Evolutionary conservation across 768 basidiomycete genomes (phyloP).

Genomic region (Boletus subparvulus): DNA sequence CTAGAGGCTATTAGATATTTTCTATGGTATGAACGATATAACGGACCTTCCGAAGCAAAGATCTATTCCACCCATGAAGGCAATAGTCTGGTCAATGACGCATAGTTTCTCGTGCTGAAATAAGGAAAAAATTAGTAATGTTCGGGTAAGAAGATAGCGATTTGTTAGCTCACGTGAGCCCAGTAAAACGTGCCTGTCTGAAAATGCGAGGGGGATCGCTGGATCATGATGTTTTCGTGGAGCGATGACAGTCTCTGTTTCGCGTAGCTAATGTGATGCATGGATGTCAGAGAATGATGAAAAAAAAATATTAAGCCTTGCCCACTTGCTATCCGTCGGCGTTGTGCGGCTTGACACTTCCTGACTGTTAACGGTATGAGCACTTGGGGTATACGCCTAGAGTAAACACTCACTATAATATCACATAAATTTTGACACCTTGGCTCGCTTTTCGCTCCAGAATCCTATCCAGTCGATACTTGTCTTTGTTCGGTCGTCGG

Average conservation of each 20-base stretch:
- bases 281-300: conserved; percentile 5
- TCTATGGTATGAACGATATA: background rate
- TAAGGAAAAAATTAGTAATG: background rate
- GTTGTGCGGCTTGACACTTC: conserved; percentile 96
- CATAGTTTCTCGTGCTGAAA: conserved; percentile 94
- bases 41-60: conserved; percentile 82
- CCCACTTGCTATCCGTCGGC: conserved; percentile 88
- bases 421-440: conserved; percentile 94
- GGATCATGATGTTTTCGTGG: conserved; percentile 93
- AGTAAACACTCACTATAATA: conserved; percentile 71
- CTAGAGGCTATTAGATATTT: conserved; percentile 34
- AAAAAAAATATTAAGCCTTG: conserved; percentile 1
- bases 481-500: conserved; percentile 79
- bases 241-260: conserved; percentile 78
- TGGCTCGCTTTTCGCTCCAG: conserved; percentile 90
- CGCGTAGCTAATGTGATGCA: conserved; percentile 58
- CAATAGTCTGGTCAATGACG: conserved; percentile 95
- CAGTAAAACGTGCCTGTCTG: conserved; percentile 97
- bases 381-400: background rate
- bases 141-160: background rate
- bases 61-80: conserved; percentile 97
- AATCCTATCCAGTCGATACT: conserved; percentile 83
- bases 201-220: conserved; percentile 96
- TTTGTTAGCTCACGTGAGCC: conserved; percentile 75
- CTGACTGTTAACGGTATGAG: conserved; percentile 50